A percentile compares a stretch with the other conserved stretches of the same genome.
Conservation (phyloP, 148 eudicot genomes). For the Rhododendron simsii region DNA sequence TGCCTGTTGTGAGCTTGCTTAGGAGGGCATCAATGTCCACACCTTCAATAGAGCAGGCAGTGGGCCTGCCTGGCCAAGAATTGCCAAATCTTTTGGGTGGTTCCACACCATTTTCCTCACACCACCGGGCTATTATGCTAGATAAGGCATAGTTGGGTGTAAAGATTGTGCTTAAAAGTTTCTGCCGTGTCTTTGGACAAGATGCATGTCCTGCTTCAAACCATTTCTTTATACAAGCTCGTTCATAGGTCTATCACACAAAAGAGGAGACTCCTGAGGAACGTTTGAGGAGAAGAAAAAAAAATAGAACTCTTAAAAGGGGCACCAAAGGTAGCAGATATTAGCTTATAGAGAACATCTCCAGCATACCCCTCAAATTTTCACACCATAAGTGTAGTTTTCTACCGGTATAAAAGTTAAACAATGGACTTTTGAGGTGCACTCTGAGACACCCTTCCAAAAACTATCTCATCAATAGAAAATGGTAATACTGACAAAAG, state of each 20-base stretch:
- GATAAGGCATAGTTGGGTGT: conserved; percentile 12
- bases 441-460: neutral
- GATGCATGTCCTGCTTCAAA: conserved; percentile 13
- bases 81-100: conserved; percentile 11
- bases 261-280: neutral
- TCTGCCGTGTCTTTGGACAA: conserved; percentile 15
- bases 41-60: conserved; percentile 9
- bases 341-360: neutral
- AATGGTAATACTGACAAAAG: neutral
- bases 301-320: neutral
- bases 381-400: neutral
- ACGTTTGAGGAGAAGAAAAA: neutral
- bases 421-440: neutral
- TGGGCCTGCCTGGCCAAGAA: neutral
- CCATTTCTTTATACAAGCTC: conserved; percentile 12
- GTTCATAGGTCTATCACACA: conserved; percentile 18
- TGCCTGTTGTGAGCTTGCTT: conserved; percentile 9
- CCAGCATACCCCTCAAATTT: neutral
- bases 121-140: conserved; percentile 12
- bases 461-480: neutral
- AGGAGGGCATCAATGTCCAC: conserved; percentile 15
- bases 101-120: conserved; percentile 11
- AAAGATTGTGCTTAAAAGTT: neutral
- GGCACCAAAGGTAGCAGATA: neutral
- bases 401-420: neutral